Base-by-base conservation (phyloP, 2,329 filamentous ascomycete genomes). In the Colletotrichum sp. region DNA sequence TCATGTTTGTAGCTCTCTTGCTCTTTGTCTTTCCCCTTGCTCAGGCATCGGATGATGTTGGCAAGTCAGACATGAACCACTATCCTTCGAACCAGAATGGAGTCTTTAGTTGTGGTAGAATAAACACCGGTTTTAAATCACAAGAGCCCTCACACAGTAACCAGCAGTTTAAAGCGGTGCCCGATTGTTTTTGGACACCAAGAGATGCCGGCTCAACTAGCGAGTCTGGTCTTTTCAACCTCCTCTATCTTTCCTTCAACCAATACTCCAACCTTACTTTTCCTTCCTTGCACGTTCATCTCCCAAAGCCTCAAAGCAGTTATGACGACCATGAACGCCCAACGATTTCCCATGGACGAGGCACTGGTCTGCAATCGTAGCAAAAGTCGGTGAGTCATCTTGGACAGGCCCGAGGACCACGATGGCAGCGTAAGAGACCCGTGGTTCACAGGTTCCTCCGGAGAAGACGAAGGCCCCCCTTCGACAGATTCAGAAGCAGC, bases 281-380 rank as follows among this genome's bases (percentile, higher is more conserved):
- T 52, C 43, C 43, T 52, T 10, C 43, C 43, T 21, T 52, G 43
- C 10, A 52, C n/a, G 43, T 52, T 48, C 3, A 48, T 21, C 6
- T 48, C 43, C n/a, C n/a, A 13, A 8, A 52, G 43, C 43, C 43
- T 21, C 43, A 52, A 21, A 0, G n/a, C n/a, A 52, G 10, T 8
- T 52, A 21, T 52, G n/a, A 52, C n/a, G 4, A 21, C n/a, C 43
- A 52, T 52, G 43, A 21, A 10, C n/a, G 18, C 43, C n/a, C n/a
- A 21, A 52, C 2, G 10, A 1, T 21, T 1, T 0, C 2, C 43
- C 6, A 8, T 5, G 43, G 2, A 52, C 2, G 10, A 2, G 43
- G 3, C n/a, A 21, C 3, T 52, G n/a, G 10, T 6, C 43, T 52
- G 43, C 0, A 13, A 13, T 48, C 43, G n/a, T 6, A 13, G 43